Evolutionary conservation across 331 rosid genomes (phyloP).

Genomic region (Quercus tomentella): DNA sequence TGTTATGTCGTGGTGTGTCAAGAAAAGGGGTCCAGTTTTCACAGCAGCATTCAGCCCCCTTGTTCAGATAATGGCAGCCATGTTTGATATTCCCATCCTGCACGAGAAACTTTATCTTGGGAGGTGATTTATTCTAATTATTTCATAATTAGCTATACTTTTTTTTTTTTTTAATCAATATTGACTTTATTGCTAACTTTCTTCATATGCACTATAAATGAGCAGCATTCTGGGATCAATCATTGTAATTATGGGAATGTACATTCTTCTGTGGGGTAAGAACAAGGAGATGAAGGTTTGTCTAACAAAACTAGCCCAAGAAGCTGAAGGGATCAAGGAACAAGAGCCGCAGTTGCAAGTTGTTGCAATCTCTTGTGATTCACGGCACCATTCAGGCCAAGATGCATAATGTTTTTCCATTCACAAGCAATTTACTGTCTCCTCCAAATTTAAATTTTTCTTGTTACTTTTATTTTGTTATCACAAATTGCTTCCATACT

Average conservation of each 20-base stretch:
- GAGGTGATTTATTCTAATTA: slow-evolving; percentile 40
- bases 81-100: slow-evolving; percentile 68
- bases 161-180: neutral
- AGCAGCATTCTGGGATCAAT: slow-evolving; percentile 68
- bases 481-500: neutral
- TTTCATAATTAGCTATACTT: neutral
- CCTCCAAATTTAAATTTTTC: neutral
- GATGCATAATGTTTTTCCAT: neutral
- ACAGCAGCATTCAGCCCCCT: slow-evolving; percentile 92
- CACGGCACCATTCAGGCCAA: slow-evolving; percentile 25
- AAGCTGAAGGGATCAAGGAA: slow-evolving; percentile 42
- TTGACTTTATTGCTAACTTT: neutral
- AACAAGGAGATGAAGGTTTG: slow-evolving; percentile 53
- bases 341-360: slow-evolving; percentile 46
- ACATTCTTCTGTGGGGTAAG: slow-evolving; percentile 90
- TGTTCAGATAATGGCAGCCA: slow-evolving; percentile 74
- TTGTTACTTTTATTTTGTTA: neutral
- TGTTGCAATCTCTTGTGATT: slow-evolving; percentile 37
- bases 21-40: slow-evolving; percentile 87
- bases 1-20: slow-evolving; percentile 95
- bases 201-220: neutral
- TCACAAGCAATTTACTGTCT: neutral
- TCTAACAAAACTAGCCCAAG: slow-evolving; percentile 31
- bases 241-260: slow-evolving; percentile 67
- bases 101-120: slow-evolving; percentile 76